phyloP scores from a whole-genome alignment of 2,329 filamentous ascomycete genomes.

The Ascocoryne sarcoides region DNA sequence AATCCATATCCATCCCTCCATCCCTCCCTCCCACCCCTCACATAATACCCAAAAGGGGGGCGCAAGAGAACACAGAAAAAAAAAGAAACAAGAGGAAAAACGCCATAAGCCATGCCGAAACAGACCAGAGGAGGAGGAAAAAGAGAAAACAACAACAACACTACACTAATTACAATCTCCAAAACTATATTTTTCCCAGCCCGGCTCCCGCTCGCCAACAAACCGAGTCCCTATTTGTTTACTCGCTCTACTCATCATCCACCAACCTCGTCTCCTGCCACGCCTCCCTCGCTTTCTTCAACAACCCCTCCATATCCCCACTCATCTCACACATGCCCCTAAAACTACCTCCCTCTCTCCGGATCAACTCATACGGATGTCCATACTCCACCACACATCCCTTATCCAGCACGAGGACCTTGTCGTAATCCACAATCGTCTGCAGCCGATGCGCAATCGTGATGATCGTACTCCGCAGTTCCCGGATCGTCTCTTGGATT shows the following conservation, averaged over 20 bases:
- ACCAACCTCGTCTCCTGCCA: slow-evolving; percentile 34
- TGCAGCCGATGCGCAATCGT: slow-evolving; percentile 94
- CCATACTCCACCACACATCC: slow-evolving; percentile 81
- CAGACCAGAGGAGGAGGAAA: too few relatives aligned
- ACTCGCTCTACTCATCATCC: slow-evolving; percentile 26
- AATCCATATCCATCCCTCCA: too few relatives aligned
- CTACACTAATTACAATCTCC: too few relatives aligned
- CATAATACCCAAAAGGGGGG: too few relatives aligned
- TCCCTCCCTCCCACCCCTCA: too few relatives aligned
- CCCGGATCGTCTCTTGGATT: slow-evolving; percentile 94
- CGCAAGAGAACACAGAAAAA: too few relatives aligned
- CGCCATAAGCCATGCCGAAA: too few relatives aligned
- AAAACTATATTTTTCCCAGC: too few relatives aligned
- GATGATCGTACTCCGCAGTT: slow-evolving; percentile 86
- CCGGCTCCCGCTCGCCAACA: too few relatives aligned
- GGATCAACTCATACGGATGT: slow-evolving; percentile 77
- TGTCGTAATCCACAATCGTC: slow-evolving; percentile 97
- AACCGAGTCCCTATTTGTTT: too few relatives aligned
- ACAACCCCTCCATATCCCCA: slow-evolving; percentile 50
- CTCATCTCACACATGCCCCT: slow-evolving; percentile 61
- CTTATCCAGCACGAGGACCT: slow-evolving; percentile 88
- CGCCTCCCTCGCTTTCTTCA: slow-evolving; percentile 43
- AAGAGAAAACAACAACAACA: too few relatives aligned
- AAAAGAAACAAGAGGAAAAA: too few relatives aligned
- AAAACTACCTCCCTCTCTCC: slow-evolving; percentile 46